Evolutionary conservation across 75 land plant species (phyloP), one percentile per base, ranked within the genome.

Genomic region (Pinus albicaulis): DNA sequence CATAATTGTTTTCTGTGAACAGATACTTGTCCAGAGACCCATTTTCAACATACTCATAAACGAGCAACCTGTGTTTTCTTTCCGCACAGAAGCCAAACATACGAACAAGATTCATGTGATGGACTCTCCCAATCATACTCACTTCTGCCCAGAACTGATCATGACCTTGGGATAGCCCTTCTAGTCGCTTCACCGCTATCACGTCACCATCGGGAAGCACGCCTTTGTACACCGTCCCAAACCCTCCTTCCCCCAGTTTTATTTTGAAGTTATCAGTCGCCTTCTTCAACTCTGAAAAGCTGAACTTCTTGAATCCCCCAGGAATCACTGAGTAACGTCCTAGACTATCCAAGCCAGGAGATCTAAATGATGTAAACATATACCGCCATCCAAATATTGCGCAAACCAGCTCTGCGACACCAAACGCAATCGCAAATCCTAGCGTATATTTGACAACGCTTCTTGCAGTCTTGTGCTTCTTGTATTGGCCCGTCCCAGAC

Each of bases 41-140:
- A 58, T 92, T 92, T 36, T 82, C 75, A 0, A 92, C 59, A 56
- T 77, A 85, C 68, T 92, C 95, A 55, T 81, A 87, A 19, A 92
- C 86, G 55, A 92, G 38, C 5, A 92, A 82, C 20, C 87, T 72
- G 65, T 81, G 72, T 16, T 56, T 58, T 6, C 52, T 38, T 68
- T 89, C 93, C 4, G 81, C 78, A 55, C 93, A 91, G 58, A 85
- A 90, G n/a, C 95, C 93, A 77, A 89, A 85, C 70, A 92, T 85
- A 64, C 83, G 80, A 15, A 90, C 93, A 8, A 90, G 72, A 77
- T 92, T 92, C 79, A 87, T 89, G 74, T 92, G 95, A 69, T 92
- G 76, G 31, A 92, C 87, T 59, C 80, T 85, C 15, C 93, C 92
- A 48, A 92, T 82, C 57, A 83, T 84, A 82, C 86, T 87, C 55